Base-by-base conservation (phyloP, 164 flowering plant species). In the Kingdonia uniflora region DNA sequence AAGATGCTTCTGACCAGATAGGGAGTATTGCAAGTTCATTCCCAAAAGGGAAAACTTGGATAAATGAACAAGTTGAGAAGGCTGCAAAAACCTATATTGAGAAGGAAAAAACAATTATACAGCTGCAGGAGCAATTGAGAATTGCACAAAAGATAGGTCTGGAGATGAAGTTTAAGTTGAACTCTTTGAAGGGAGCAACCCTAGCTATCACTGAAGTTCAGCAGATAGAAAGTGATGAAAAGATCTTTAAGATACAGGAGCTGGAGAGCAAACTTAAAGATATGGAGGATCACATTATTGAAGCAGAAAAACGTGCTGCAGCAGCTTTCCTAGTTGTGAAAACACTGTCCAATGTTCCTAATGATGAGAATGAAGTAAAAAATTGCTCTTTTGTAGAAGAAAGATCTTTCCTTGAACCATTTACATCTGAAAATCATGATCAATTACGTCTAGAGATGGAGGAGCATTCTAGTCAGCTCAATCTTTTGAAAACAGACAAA, bases 111-210 rank as follows among this genome's bases (percentile, higher is more conserved):
- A 73, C 67, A 40, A 76, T 88, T 48, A 56, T 67, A 19, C 60
- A 58, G 19, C 68, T 85, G 38, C 74, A 77, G 44, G 66, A 58
- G 55, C 77, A 75, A 58, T 68, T 84, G 59, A 88, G 79, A 73
- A 81, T 74, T 46, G 83, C 94, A 49, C 82, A 76, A 42, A 67
- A 63, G 44, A 52, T 74, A 63, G 73, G 76, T 19, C 1, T 43
- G 52, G 79, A 80, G 41, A 70, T 82, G 82, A 78, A 77, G 57
- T 55, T 56, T 58, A 82, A 85, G 55, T 66, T 85, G 59, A 68
- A 60, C 52, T 71, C 80, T 51, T 69, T 88, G 70, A 82, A 72
- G 68, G 80, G 73, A 39, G 96, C 88, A 60, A 64, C 88, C 56
- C 51, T 85, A 24, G 84, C 81, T 54, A 72, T 85, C 35, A 78